Evolutionary conservation across 805 yeast genomes (phyloP), one percentile per base, ranked within the genome.

Genomic region (Candida dendrica): DNA sequence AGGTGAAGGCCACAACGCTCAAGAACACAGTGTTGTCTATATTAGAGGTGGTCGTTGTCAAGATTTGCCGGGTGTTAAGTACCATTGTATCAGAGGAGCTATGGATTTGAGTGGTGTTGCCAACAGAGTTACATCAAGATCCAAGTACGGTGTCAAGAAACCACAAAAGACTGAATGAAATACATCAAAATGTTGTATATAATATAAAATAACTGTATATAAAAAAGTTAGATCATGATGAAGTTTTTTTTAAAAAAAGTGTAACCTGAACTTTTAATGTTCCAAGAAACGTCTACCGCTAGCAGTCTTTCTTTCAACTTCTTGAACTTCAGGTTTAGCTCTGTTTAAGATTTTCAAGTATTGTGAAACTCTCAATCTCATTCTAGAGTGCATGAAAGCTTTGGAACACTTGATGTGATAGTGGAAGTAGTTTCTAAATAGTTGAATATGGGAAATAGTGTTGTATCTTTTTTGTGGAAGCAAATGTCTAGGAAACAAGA

Each of bases 41-140:
- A 95, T 93, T 3, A 79, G 98, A 65, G 99, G 99, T n/a, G 99
- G 98, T 14, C 81, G 97, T 74, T 87, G 87, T 41, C 96, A 90
- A 60, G 99, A 93, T 79, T 71, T 91, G 55, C 98, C 98, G 20
- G 99, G 99, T 75, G 96, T 93, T 38, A 90, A 88, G 61, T 93
- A 93, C 64, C 93, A 86, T 65, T 72, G 88, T 52, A 84, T 93
- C 17, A 79, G 99, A 69, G 99, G 98, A 39, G 86, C 89, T 8
- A 77, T 81, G 59, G 98, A 91, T 69, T 72, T 93, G 58, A 84
- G 89, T 38, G 98, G 97, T 39, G 98, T 93, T 27, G 96, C 95
- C 31, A 88, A 89, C 59, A 79, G 98, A 67, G 73, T 80, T 38
- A 82, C 95, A 6, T 82, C 95, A 14, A 79, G 99, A 62, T 83